Conservation (phyloP, 2,329 filamentous ascomycete genomes). For the Ophiostoma ulmi region DNA sequence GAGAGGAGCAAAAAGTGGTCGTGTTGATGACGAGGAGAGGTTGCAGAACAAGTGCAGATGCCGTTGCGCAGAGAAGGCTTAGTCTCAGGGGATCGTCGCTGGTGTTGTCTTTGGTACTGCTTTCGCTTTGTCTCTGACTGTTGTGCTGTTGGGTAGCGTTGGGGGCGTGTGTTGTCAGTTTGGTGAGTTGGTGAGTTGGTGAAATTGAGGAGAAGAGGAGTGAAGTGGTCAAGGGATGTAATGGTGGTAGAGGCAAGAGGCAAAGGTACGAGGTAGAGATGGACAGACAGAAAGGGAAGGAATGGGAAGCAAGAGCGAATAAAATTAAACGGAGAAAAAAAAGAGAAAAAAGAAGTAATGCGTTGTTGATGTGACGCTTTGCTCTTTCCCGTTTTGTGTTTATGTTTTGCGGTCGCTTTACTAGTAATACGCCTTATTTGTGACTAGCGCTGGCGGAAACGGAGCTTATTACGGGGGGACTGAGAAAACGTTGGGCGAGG, state of each 20-base stretch:
- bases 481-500: slow-evolving; percentile 1
- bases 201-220: neutral
- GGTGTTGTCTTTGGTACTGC: neutral
- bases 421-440: too few species aligned
- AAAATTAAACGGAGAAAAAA: slow-evolving; percentile 10
- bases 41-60: neutral
- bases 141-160: neutral
- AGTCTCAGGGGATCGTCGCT: slow-evolving; percentile 10
- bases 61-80: neutral
- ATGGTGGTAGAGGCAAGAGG: neutral
- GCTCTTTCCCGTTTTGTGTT: slow-evolving; percentile 1
- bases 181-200: neutral
- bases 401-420: neutral
- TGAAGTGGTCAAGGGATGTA: neutral
- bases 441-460: slow-evolving; percentile 6
- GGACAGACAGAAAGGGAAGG: neutral
- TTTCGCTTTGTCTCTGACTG: neutral
- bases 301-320: slow-evolving; percentile 15
- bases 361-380: slow-evolving; percentile 26
- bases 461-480: neutral
- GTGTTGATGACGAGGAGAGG: neutral
- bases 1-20: neutral
- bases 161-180: slow-evolving; percentile 2
- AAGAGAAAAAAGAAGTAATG: slow-evolving; percentile 18
- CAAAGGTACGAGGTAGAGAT: neutral